Conservation (phyloP, 257 asterid species). For the Solanum clarkiae region DNA sequence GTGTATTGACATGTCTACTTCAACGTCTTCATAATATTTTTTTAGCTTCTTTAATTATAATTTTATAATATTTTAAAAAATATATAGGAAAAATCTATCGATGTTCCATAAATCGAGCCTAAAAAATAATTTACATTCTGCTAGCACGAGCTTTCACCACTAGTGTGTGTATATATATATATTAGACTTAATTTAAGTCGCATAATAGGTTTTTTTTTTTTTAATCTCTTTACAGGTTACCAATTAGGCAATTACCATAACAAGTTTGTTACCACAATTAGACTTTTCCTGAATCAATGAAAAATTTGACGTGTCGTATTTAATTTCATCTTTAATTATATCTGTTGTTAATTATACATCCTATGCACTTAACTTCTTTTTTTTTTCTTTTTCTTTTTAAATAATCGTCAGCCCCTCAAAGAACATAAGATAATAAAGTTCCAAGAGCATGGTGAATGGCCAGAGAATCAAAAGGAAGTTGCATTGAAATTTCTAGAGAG, state of each 20-base stretch:
- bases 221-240: neutral
- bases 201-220: no score
- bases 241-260: neutral
- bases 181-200: no score
- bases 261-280: neutral
- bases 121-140: no score
- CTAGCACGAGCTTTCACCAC: no score
- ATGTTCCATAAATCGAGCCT: no score
- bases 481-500: slow-evolving; percentile 13
- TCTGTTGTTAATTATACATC: neutral
- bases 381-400: neutral
- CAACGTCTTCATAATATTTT: no score
- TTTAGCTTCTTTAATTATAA: no score
- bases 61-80: no score
- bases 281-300: neutral
- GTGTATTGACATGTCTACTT: no score
- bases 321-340: neutral
- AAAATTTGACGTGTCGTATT: neutral
- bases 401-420: no score
- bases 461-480: slow-evolving; percentile 16
- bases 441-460: slow-evolving; percentile 6
- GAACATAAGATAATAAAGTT: neutral
- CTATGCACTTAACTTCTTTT: neutral
- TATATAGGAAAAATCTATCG: no score
- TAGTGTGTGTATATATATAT: no score